Percentiles rank a stretch among this genome's conserved stretches.
phyloP scores from a whole-genome alignment of 2,329 filamentous ascomycete genomes.

The Phaeoacremonium minimum region DNA sequence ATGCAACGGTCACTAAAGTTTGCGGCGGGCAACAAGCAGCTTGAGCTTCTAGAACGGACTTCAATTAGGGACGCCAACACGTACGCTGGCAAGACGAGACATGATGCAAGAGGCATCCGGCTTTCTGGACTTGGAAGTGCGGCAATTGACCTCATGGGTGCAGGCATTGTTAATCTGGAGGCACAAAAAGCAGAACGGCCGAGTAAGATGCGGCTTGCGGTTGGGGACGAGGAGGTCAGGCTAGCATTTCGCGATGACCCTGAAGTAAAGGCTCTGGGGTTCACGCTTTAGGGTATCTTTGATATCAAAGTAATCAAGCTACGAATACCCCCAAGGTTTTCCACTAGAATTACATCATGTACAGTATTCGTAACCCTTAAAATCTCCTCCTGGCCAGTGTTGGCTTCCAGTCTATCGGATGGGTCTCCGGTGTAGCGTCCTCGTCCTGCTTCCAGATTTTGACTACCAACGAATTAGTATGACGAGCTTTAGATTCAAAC shows the following conservation, averaged over 20 bases:
- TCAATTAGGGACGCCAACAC: neutral
- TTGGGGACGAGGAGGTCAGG: constrained; percentile 87
- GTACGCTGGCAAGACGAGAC: constrained; percentile 7
- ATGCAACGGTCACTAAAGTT: constrained; percentile 64
- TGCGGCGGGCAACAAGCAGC: constrained; percentile 55
- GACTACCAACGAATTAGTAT: constrained; percentile 41
- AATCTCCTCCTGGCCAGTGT: constrained; percentile 73
- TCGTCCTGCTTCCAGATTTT: constrained; percentile 98
- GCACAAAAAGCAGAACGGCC: constrained; percentile 75
- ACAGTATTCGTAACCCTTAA: constrained; percentile 39
- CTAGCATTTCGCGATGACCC: constrained; percentile 84
- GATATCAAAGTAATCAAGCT: neutral
- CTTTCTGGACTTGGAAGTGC: constrained; percentile 44
- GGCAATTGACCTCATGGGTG: constrained; percentile 78
- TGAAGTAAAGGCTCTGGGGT: constrained; percentile 75
- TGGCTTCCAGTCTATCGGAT: constrained; percentile 90
- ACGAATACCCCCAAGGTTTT: too few relatives aligned
- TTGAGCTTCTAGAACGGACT: constrained; percentile 48
- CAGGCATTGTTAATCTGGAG: constrained; percentile 84
- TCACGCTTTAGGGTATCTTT: constrained; percentile 15
- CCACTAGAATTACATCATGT: too few relatives aligned
- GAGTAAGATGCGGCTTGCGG: constrained; percentile 78
- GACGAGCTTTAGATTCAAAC: neutral
- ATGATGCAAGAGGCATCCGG: constrained; percentile 10
- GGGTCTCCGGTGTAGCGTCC: constrained; percentile 81